A percentile compares a stretch with the other conserved stretches of the same genome.
Evolutionary conservation across 148 eudicot genomes (phyloP).

Genomic region (Rhododendron williamsianum): DNA sequence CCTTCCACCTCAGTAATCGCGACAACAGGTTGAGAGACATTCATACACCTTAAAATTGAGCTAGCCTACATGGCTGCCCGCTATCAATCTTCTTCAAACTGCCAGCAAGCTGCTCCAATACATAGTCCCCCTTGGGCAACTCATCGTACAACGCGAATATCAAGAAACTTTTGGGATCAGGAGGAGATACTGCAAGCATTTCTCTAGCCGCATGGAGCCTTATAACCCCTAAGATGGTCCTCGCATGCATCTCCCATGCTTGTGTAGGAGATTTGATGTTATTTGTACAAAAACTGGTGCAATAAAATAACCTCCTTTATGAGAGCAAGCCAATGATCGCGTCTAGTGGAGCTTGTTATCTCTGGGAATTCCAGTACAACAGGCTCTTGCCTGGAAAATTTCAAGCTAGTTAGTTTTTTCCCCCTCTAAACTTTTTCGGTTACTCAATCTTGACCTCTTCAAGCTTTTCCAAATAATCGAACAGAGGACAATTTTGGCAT

Average conservation of each 20-base stretch:
- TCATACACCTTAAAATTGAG: slow-evolving; percentile 57
- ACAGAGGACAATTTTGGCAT: neutral
- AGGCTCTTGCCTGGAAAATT: slow-evolving; percentile 53
- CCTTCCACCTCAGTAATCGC: slow-evolving; percentile 14
- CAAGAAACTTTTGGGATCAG: slow-evolving; percentile 66
- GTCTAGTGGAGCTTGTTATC: slow-evolving; percentile 79
- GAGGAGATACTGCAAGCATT: slow-evolving; percentile 89
- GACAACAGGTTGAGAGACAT: slow-evolving; percentile 30
- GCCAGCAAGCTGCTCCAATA: slow-evolving; percentile 73
- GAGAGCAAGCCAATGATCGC: slow-evolving; percentile 89
- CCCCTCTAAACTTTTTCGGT: neutral
- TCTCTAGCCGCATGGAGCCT: slow-evolving; percentile 91
- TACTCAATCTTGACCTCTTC: neutral
- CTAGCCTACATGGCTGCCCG: slow-evolving; percentile 68
- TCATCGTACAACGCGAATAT: slow-evolving; percentile 71
- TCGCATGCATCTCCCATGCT: slow-evolving; percentile 83
- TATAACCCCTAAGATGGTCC: slow-evolving; percentile 67
- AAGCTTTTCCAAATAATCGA: neutral
- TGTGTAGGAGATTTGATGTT: slow-evolving; percentile 36
- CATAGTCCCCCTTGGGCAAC: slow-evolving; percentile 83
- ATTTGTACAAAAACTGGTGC: slow-evolving; percentile 57
- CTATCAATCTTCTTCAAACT: slow-evolving; percentile 36
- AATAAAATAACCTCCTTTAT: slow-evolving; percentile 62
- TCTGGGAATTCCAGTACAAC: slow-evolving; percentile 81
- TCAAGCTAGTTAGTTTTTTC: neutral